Evolutionary conservation across 2,329 filamentous ascomycete genomes (phyloP).

Genomic region (Talaromyces sp.): DNA sequence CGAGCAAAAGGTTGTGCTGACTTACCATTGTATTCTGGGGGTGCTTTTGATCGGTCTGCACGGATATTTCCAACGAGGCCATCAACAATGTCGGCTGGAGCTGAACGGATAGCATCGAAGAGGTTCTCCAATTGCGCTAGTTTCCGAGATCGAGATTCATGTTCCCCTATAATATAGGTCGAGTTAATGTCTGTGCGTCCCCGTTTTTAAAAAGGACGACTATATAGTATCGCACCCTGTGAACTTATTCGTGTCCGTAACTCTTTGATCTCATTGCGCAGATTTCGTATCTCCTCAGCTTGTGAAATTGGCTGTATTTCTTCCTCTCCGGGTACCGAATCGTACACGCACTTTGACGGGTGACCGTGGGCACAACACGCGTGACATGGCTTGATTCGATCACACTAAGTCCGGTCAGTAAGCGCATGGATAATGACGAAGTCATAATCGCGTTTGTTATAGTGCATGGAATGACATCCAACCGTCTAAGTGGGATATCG

Average conservation of each 20-base stretch:
- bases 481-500: not conserved
- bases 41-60: conserved; percentile 13
- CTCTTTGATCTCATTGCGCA: conserved; percentile 29
- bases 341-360: conserved; percentile 33
- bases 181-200: not conserved
- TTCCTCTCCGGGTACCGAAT: conserved; percentile 24
- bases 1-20: not conserved
- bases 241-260: conserved; percentile 21
- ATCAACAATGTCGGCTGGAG: conserved; percentile 25
- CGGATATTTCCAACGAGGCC: conserved; percentile 26
- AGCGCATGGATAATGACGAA: not conserved
- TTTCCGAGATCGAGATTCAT: conserved; percentile 18
- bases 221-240: conserved; percentile 15
- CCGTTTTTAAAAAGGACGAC: not conserved
- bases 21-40: not conserved
- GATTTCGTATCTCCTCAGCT: conserved; percentile 30
- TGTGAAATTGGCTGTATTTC: conserved; percentile 29
- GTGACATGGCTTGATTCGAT: conserved; percentile 33
- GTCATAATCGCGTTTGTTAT: not conserved
- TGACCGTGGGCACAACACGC: conserved; percentile 35
- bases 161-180: conserved; percentile 10
- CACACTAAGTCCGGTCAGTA: conserved; percentile 23
- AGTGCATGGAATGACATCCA: not conserved
- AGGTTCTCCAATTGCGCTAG: conserved; percentile 26
- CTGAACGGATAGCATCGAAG: conserved; percentile 29